Evolutionary conservation across 169 alveolate species (phyloP), one percentile per base, ranked within the genome.

Genomic region (Babesia caballi): DNA sequence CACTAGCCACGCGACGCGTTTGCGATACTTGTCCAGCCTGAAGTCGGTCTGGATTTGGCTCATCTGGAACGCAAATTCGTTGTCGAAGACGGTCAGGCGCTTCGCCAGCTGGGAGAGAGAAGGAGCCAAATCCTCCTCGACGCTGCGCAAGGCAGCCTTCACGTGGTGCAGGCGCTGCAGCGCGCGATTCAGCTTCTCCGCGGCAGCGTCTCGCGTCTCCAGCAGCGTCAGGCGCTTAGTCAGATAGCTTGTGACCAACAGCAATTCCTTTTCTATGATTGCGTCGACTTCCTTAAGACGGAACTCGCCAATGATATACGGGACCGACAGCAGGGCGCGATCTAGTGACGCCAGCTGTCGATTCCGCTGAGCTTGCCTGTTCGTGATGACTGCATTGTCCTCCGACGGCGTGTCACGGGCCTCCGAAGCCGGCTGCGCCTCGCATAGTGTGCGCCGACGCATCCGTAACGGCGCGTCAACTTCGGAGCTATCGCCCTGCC

Each of bases 1-100:
- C 12, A 71, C 63, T 9, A 71, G 41, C 88, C 88, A 81, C 0
- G 85, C 59, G 15, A 81, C 80, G 23, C 88, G 57, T 52, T 72
- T 70, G 30, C 84, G 59, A 38, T 70, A 66, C 7, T 68, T 42
- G n/a, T 71, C 84, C n/a, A n/a, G n/a, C n/a, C n/a, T n/a, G n/a
- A n/a, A n/a, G n/a, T n/a, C n/a, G n/a, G n/a, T n/a, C n/a, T n/a
- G n/a, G n/a, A n/a, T n/a, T n/a, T n/a, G n/a, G n/a, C n/a, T n/a
- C n/a, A n/a, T n/a, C n/a, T n/a, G n/a, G 54, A 81, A 70, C 15
- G 25, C 21, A 44, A 71, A 70, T 25, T 66, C 25, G 14, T 25
- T 21, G 27, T 41, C 71, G n/a, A 81, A 53, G 25, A 27, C 53
- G n/a, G n/a, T 57, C 0, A 81, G 21, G 49, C 88, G 75, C 14